Base-by-base conservation (phyloP, 192 early-diverging fungal species). In the Podila clonocystis region DNA sequence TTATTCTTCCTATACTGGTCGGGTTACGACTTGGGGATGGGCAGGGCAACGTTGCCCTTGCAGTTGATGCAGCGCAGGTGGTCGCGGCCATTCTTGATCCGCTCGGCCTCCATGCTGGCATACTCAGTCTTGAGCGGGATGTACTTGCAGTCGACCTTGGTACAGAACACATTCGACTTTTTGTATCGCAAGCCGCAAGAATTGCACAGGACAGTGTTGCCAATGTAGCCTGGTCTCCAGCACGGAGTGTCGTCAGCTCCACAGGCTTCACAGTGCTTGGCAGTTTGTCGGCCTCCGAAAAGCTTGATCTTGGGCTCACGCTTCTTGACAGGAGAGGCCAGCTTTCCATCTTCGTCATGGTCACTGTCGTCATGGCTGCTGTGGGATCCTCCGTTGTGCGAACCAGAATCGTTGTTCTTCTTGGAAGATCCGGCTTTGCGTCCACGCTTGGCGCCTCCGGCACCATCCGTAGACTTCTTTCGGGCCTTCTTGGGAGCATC, bases 91-190 rank as follows among this genome's bases (percentile, higher is more conserved):
- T 66, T 49, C 65, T 61, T 71, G 12, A 34, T 22, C 7, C 77
- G 66, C 29, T 80, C 77, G 9, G 59, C 70, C 29, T 80, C 77
- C 84, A 85, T 85, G n/a, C 74, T 67, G 15, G 80, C 82, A 50
- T 77, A 85, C 73, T 85, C 84, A 0, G 84, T 74, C 71, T 85
- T 85, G 9, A 85, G 62, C 7, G 84, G 84, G 65, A 85, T 85
- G 28, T 85, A 85, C 66, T 82, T 73, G 67, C 84, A 85, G 22
- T 80, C 84, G 9, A 66, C 45, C 41, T 77, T 82, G 12, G 79
- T 41, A 20, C 84, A 85, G 31, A 78, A 82, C 61, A 82, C 80
- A 34, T 77, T 77, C 11, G 84, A 82, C 30, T 85, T 85, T 55
- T 85, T 85, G 63, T 85, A 85, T 22, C 84, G 59, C 4, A 85